Conservation (phyloP, 768 basidiomycete genomes). For the Leucosporidium scottii region DNA sequence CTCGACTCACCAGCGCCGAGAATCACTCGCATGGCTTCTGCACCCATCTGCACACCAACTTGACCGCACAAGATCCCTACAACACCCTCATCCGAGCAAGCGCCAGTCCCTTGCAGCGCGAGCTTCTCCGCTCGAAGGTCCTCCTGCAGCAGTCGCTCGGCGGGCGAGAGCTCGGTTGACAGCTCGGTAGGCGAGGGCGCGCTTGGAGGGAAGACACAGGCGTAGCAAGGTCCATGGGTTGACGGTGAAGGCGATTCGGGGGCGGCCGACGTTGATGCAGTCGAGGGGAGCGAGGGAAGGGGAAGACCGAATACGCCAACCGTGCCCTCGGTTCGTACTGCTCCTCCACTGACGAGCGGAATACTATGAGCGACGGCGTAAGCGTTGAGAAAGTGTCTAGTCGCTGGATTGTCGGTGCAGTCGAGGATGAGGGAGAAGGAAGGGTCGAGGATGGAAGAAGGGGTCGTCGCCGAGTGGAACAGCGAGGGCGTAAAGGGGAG, state of each 20-base stretch:
- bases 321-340: constrained; percentile 50
- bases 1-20: constrained; percentile 31
- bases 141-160: too few relatives aligned
- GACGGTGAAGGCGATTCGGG: constrained; percentile 48
- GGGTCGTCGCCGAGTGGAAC: constrained; percentile 9
- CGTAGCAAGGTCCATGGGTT: constrained; percentile 69
- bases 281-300: constrained; percentile 9
- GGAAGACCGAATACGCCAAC: constrained; percentile 41
- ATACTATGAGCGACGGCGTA: constrained; percentile 65
- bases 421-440: constrained; percentile 73
- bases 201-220: constrained; percentile 82
- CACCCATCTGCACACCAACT: constrained; percentile 48
- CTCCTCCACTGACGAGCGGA: constrained; percentile 86
- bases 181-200: constrained; percentile 51
- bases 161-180: not conserved
- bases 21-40: constrained; percentile 21
- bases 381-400: constrained; percentile 88
- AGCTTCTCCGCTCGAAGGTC: not conserved
- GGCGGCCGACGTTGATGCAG: not conserved
- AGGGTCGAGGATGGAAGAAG: constrained; percentile 11
- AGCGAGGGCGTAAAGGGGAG: constrained; percentile 41
- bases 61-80: constrained; percentile 63
- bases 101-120: constrained; percentile 27
- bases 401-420: constrained; percentile 88
- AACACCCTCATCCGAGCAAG: constrained; percentile 34